Conservation (phyloP, 108 stramenopile genomes). For the Skeletonema menzelii region DNA sequence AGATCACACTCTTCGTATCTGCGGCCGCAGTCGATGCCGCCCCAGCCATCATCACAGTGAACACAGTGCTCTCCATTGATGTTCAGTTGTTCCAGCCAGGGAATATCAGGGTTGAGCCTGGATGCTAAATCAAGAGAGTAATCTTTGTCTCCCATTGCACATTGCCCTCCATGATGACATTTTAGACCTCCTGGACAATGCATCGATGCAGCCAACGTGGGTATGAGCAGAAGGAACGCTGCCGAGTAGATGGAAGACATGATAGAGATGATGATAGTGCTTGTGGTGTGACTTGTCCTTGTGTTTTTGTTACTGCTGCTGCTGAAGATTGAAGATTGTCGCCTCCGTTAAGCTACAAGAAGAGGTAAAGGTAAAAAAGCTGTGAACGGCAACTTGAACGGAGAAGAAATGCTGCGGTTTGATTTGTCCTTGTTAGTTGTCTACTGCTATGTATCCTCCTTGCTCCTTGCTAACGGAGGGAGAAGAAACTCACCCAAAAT, state of each 20-base stretch:
- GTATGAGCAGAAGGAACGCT: not conserved
- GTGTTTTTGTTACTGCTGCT: too few relatives aligned
- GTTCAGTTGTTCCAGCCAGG: slow-evolving; percentile 32
- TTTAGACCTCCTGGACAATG: slow-evolving; percentile 24
- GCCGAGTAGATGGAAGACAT: not conserved
- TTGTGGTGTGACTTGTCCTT: too few relatives aligned
- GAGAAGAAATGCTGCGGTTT: too few relatives aligned
- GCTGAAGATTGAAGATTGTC: too few relatives aligned
- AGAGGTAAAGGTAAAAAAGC: too few relatives aligned
- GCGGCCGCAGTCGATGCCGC: slow-evolving; percentile 30
- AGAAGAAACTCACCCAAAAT: too few relatives aligned
- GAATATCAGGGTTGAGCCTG: slow-evolving; percentile 14
- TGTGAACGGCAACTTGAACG: too few relatives aligned
- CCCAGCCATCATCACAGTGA: slow-evolving; percentile 38
- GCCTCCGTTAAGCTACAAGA: too few relatives aligned
- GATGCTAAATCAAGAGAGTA: not conserved
- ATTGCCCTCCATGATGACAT: slow-evolving; percentile 37
- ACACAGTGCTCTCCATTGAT: slow-evolving; percentile 39
- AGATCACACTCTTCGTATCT: slow-evolving; percentile 25
- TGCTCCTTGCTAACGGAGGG: too few relatives aligned
- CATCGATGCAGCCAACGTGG: not conserved
- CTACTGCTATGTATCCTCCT: too few relatives aligned
- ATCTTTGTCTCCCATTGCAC: slow-evolving; percentile 34
- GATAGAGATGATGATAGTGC: not conserved
- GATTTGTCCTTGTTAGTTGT: too few relatives aligned